Evolutionary conservation across 2,329 filamentous ascomycete species (phyloP).

Genomic region (Aspergillus tamarii): DNA sequence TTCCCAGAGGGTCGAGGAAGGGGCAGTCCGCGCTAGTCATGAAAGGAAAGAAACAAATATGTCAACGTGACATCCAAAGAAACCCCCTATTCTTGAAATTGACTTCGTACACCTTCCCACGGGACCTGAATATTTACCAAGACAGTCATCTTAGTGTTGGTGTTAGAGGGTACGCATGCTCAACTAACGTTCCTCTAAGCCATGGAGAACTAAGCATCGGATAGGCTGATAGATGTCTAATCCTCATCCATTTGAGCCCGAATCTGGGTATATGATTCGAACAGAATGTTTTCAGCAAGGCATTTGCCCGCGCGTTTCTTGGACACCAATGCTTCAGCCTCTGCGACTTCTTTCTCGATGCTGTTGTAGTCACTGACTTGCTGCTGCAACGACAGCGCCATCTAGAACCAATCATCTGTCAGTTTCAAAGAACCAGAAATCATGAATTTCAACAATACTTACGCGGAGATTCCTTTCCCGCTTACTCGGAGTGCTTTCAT

Average conservation of each 20-base stretch:
- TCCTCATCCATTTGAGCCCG: conserved; percentile 18
- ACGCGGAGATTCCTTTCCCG: conserved; percentile 23
- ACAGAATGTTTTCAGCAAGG: conserved; percentile 10
- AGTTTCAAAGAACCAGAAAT: neutral
- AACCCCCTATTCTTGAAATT: neutral
- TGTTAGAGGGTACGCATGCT: neutral
- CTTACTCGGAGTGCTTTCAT: conserved; percentile 10
- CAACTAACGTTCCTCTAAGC: neutral
- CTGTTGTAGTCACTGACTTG: conserved; percentile 19
- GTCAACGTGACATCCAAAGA: neutral
- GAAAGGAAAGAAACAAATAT: neutral
- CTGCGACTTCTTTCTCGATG: conserved; percentile 14
- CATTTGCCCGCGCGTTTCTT: conserved; percentile 16
- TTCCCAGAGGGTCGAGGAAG: neutral
- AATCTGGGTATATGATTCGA: conserved; percentile 14
- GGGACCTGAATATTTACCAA: neutral
- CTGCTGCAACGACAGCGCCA: conserved; percentile 21
- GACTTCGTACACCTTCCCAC: neutral
- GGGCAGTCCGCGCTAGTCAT: neutral
- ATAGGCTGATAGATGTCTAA: neutral
- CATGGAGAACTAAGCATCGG: neutral
- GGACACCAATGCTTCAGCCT: conserved; percentile 13
- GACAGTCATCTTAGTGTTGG: neutral
- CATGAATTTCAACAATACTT: conserved; percentile 5
- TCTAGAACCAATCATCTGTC: conserved; percentile 12